These are phyloP conservation scores for Psilocybe cubensis DNA, from an alignment of 768 basidiomycete genomes.

Conservation along the genomic window DNA sequence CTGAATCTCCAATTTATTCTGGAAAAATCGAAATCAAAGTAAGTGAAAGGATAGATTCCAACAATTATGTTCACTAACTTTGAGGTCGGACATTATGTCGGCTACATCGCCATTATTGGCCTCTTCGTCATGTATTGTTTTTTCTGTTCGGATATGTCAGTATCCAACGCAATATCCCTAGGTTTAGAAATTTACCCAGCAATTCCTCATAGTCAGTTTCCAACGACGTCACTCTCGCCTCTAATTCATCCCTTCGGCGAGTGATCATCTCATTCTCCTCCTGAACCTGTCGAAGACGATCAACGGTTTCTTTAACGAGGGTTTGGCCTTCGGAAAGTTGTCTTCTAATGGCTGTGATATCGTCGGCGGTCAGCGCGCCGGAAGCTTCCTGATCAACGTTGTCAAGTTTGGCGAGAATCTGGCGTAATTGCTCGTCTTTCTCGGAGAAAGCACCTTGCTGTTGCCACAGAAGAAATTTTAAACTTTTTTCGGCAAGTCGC, in stretches of 20 bases:
- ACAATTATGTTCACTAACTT: constrained; percentile 52
- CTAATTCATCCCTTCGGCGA: constrained; percentile 86
- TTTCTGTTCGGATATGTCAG: constrained; percentile 57
- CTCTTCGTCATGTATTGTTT: constrained; percentile 90
- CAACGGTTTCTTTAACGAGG: constrained; percentile 85
- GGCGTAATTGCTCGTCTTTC: constrained; percentile 92
- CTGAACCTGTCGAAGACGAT: constrained; percentile 85
- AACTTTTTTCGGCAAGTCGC: neutral
- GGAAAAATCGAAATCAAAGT: constrained; percentile 14
- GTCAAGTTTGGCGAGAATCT: constrained; percentile 83
- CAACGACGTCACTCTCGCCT: constrained; percentile 75
- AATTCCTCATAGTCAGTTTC: constrained; percentile 98
- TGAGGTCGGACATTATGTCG: constrained; percentile 88
- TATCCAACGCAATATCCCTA: neutral
- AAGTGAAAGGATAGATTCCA: neutral
- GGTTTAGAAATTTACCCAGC: constrained; percentile 66
- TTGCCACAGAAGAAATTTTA: constrained; percentile 18
- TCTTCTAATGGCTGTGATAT: constrained; percentile 80
- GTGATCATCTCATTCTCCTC: constrained; percentile 90
- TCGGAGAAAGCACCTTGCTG: constrained; percentile 95
- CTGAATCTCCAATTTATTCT: constrained; percentile 95
- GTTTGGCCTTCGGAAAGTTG: constrained; percentile 90
- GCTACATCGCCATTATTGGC: constrained; percentile 80
- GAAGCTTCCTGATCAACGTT: constrained; percentile 64
- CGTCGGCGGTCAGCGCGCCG: constrained; percentile 69